A percentile compares a stretch with the other conserved stretches of the same genome.
Evolutionary conservation across 805 yeast genomes (phyloP).

Genomic region (Lachancea cidri): DNA sequence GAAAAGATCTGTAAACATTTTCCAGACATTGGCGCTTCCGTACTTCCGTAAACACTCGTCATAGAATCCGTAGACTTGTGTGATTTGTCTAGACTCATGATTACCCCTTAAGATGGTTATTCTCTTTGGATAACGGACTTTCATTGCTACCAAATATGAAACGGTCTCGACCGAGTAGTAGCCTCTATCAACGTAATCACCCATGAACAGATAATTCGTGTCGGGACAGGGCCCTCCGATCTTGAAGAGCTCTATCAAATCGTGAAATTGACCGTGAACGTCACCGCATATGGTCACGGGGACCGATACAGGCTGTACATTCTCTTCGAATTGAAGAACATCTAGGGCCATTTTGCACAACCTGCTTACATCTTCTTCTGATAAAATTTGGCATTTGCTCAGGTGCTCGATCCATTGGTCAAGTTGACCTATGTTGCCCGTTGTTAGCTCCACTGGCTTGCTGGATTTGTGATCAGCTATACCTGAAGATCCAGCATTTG

Average conservation of each 20-base stretch:
- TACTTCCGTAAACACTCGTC: slow-evolving; percentile 93
- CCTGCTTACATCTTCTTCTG: slow-evolving; percentile 72
- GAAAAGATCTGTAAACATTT: slow-evolving; percentile 81
- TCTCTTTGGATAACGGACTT: slow-evolving; percentile 85
- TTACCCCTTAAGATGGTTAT: slow-evolving; percentile 91
- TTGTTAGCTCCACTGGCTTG: slow-evolving; percentile 37
- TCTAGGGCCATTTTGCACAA: slow-evolving; percentile 90
- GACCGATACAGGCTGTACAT: slow-evolving; percentile 90
- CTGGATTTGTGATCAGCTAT: slow-evolving; percentile 37
- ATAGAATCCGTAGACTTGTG: slow-evolving; percentile 93
- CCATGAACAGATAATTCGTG: slow-evolving; percentile 84
- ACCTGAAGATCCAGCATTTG: slow-evolving; percentile 33
- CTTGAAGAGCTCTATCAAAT: slow-evolving; percentile 84
- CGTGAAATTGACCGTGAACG: slow-evolving; percentile 95
- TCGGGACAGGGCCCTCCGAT: slow-evolving; percentile 94
- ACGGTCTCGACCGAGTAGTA: slow-evolving; percentile 85
- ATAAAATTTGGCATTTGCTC: slow-evolving; percentile 71
- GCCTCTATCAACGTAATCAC: slow-evolving; percentile 91
- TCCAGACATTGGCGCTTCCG: slow-evolving; percentile 92
- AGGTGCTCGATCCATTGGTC: slow-evolving; percentile 86
- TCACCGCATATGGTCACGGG: slow-evolving; percentile 98
- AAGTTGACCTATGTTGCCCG: slow-evolving; percentile 55
- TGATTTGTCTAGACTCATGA: slow-evolving; percentile 92
- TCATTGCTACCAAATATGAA: slow-evolving; percentile 81
- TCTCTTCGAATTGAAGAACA: slow-evolving; percentile 84